A percentile compares a stretch with the other conserved stretches of the same genome.
Conservation (phyloP, 495 filamentous ascomycete genomes). For the Cercophora sp. region DNA sequence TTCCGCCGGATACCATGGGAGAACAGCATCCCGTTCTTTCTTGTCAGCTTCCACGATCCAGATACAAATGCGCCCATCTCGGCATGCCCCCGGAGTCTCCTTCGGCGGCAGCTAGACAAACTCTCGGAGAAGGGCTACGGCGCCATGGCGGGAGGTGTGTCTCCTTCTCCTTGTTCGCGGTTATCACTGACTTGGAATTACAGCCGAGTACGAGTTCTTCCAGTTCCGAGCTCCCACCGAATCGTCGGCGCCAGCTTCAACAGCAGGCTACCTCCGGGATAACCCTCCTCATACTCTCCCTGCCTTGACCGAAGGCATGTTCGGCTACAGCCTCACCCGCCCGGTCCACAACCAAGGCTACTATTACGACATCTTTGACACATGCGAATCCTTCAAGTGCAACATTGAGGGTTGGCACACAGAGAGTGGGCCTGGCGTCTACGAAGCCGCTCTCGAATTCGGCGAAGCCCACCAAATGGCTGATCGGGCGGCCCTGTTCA, state of each 20-base stretch:
- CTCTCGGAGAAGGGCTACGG: slow-evolving; percentile 59
- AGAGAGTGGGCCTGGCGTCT: slow-evolving; percentile 92
- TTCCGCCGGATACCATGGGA: slow-evolving; percentile 96
- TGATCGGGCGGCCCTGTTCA: slow-evolving; percentile 87
- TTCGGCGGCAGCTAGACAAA: slow-evolving; percentile 66
- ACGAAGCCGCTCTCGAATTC: slow-evolving; percentile 89
- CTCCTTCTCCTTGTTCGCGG: no score
- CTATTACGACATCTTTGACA: slow-evolving; percentile 85
- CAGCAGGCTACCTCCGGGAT: slow-evolving; percentile 66
- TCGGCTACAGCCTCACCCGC: slow-evolving; percentile 91
- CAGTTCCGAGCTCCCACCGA: slow-evolving; percentile 71
- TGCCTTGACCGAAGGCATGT: slow-evolving; percentile 91
- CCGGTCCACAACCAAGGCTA: slow-evolving; percentile 92
- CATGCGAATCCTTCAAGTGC: slow-evolving; percentile 76
- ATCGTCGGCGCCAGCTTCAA: slow-evolving; percentile 57
- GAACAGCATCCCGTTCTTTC: slow-evolving; percentile 84
- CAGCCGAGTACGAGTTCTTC: slow-evolving; percentile 97
- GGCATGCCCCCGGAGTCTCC: slow-evolving; percentile 75
- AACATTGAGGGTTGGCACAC: slow-evolving; percentile 96
- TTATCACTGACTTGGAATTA: no score
- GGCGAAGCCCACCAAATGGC: slow-evolving; percentile 82
- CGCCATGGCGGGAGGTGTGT: slow-evolving; percentile 89
- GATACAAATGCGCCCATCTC: slow-evolving; percentile 65
- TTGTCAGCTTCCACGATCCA: slow-evolving; percentile 82
- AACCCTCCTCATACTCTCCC: slow-evolving; percentile 71